Conservation (phyloP, 345 rosid species). For the Boechera stricta region DNA sequence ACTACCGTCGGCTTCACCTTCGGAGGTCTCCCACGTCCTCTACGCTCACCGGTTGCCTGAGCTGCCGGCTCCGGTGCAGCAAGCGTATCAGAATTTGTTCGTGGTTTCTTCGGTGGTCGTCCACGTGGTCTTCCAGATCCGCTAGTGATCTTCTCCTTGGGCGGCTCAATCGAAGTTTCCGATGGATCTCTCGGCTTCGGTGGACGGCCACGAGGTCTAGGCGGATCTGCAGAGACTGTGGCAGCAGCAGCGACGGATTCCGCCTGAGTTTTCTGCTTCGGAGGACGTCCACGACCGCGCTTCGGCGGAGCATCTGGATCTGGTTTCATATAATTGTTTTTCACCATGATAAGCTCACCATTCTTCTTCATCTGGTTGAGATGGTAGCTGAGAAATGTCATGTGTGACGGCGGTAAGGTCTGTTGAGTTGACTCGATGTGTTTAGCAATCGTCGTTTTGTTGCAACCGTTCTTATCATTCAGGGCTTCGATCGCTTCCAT, state of each 20-base stretch:
- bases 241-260: constrained; percentile 30
- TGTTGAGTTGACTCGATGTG: constrained; percentile 63
- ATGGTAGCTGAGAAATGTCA: constrained; percentile 63
- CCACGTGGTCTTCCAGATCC: constrained; percentile 65
- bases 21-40: constrained; percentile 81
- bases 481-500: constrained; percentile 69
- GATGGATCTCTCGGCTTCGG: constrained; percentile 58
- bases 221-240: constrained; percentile 44
- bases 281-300: constrained; percentile 90
- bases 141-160: constrained; percentile 26
- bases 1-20: constrained; percentile 69
- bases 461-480: constrained; percentile 59
- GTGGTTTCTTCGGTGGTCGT: constrained; percentile 68
- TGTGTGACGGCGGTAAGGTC: constrained; percentile 63
- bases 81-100: constrained; percentile 23
- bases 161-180: constrained; percentile 43
- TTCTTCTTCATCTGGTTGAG: constrained; percentile 65
- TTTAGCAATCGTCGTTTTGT: constrained; percentile 61
- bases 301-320: constrained; percentile 75
- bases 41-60: constrained; percentile 38
- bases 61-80: neutral
- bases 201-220: constrained; percentile 81
- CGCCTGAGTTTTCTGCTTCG: constrained; percentile 54
- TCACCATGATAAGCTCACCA: constrained; percentile 66
- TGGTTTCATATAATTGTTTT: constrained; percentile 77